Evolutionary conservation across 208 protist genomes (phyloP), one percentile per base, ranked within the genome.

Genomic region (Trypanosoma caninum): DNA sequence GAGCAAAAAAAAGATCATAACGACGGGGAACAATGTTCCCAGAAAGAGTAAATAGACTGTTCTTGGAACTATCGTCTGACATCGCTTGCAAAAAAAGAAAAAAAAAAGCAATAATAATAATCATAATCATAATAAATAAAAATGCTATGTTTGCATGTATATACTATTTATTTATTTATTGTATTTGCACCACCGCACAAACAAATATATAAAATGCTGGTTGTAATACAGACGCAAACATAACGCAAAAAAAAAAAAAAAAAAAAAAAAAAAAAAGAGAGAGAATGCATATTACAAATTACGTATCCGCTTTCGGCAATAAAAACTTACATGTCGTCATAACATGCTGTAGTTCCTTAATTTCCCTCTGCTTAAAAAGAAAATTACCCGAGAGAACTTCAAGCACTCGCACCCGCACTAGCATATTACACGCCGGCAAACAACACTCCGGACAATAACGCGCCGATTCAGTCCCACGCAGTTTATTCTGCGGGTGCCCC

Each of bases 1-100:
- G 76, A 25, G 67, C 53, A 47, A 87, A 76, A 28, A 80, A 58
- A 11, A 87, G 42, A 11, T 77, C 65, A 62, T 87, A 87, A 33
- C 69, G 69, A 41, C 44, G 35, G 23, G 80, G 80, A 18, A 70
- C 27, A 28, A 83, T 42, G 38, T 75, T 34, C 0, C 47, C 4
- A 0, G 64, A 42, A 31, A 80, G 62, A 11, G 60, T 62, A 33
- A 79, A 83, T 13, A 37, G 13, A n/a, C n/a, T n/a, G n/a, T n/a
- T n/a, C n/a, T n/a, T n/a, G n/a, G n/a, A n/a, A n/a, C n/a, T n/a
- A n/a, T n/a, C n/a, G n/a, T n/a, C n/a, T n/a, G n/a, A n/a, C n/a
- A n/a, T n/a, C n/a, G n/a, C n/a, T n/a, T n/a, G n/a, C n/a, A 59
- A 41, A 30, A 42, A 27, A 59, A 38, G 45, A 45, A 28, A 46